Conservation (phyloP, 1,139 yeast species). For the Arxiozyma bovina region DNA sequence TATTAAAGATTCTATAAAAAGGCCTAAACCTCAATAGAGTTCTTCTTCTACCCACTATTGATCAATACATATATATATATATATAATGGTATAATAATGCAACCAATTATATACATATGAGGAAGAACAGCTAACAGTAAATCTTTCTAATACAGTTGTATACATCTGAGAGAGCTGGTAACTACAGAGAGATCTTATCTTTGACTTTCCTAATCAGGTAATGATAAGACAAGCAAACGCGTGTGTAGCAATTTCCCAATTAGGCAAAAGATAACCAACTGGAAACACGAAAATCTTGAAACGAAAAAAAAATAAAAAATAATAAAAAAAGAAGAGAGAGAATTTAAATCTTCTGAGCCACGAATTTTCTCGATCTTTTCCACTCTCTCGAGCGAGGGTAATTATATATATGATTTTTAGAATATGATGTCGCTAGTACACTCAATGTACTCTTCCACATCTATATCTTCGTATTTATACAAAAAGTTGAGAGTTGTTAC, state of each 20-base stretch:
- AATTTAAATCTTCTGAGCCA: no score
- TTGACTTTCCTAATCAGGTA: not conserved
- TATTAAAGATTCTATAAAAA: constrained; percentile 3
- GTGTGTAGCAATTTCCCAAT: not conserved
- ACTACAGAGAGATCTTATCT: not conserved
- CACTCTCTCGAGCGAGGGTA: no score
- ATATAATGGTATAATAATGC: not conserved
- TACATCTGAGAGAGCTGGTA: not conserved
- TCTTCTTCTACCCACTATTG: no score
- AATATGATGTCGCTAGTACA: no score
- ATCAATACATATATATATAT: no score
- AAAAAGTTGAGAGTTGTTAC: no score
- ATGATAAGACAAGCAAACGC: not conserved
- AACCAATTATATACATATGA: not conserved
- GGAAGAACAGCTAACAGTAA: not conserved
- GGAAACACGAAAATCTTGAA: not conserved
- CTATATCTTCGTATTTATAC: no score
- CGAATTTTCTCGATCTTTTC: no score
- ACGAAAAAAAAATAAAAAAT: no score
- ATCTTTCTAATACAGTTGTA: not conserved
- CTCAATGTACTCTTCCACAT: no score
- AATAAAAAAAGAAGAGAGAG: no score
- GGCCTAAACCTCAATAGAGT: not conserved
- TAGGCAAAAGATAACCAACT: not conserved
- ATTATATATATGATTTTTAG: no score